Percentiles rank a stretch among this genome's conserved stretches.
Evolutionary conservation across 208 protist species (phyloP).

Genomic region (Leishmania mexicana): DNA sequence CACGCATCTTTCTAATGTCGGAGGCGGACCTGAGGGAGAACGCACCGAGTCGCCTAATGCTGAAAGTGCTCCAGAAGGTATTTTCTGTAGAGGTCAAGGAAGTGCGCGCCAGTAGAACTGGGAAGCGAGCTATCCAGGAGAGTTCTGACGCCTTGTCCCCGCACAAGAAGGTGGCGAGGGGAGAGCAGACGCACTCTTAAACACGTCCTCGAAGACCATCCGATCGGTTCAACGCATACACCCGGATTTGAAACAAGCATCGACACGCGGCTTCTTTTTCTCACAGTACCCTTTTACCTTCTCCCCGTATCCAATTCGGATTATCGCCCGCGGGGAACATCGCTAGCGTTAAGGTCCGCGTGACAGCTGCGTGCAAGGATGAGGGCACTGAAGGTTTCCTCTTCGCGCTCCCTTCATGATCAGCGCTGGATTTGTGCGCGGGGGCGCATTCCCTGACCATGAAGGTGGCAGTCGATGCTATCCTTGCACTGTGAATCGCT

Average conservation of each 20-base stretch:
- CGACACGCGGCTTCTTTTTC: not conserved
- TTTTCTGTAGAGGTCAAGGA: slow-evolving; percentile 1
- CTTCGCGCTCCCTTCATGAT: not conserved
- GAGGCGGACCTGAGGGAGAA: slow-evolving; percentile 41
- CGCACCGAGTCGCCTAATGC: slow-evolving; percentile 62
- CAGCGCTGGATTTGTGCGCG: not conserved
- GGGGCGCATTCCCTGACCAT: not conserved
- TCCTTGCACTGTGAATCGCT: not conserved
- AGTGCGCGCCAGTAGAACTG: not conserved
- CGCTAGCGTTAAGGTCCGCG: not conserved
- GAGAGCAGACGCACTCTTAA: not conserved
- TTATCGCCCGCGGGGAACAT: not conserved
- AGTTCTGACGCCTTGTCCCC: not conserved
- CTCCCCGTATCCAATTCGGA: not conserved
- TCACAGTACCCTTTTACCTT: not conserved
- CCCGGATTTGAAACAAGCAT: not conserved
- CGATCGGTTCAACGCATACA: not conserved
- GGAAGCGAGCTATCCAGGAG: not conserved
- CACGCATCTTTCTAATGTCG: slow-evolving; percentile 54
- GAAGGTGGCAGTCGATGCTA: not conserved
- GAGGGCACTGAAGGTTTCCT: not conserved
- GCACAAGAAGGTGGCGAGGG: not conserved
- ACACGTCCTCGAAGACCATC: not conserved
- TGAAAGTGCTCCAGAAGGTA: slow-evolving; percentile 57
- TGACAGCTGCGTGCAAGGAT: not conserved